A percentile compares a stretch with the other conserved stretches of the same genome.
Conservation (phyloP, 73 alveolate genomes). For the Stentor roeselii region DNA sequence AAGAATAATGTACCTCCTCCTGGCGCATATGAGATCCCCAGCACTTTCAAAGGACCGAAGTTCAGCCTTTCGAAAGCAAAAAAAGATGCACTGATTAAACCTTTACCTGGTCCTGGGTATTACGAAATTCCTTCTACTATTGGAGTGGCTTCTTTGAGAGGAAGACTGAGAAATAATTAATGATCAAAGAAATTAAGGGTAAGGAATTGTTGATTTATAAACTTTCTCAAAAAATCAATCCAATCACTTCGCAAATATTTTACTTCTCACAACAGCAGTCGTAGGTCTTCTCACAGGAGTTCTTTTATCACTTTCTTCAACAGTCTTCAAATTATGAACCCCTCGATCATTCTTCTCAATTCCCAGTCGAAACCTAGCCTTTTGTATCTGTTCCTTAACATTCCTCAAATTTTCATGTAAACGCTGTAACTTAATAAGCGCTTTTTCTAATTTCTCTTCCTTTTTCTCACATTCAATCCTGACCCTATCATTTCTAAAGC, state of each 20-base stretch:
- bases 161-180: too few species aligned
- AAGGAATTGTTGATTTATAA: too few species aligned
- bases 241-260: too few species aligned
- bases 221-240: too few species aligned
- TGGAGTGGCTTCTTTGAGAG: neutral
- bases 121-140: neutral
- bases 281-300: too few species aligned
- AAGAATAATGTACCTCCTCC: neutral
- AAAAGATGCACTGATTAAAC: neutral
- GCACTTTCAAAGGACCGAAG: neutral
- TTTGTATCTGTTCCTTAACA: neutral
- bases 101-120: neutral
- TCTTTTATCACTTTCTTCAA: too few species aligned
- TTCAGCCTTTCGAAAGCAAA: neutral
- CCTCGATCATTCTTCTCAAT: neutral
- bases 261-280: too few species aligned
- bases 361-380: neutral
- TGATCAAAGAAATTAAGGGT: too few species aligned
- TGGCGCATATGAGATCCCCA: neutral
- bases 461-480: neutral
- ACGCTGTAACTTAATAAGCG: neutral
- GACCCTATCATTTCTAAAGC: neutral
- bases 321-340: too few species aligned
- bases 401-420: neutral
- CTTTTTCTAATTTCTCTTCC: neutral